Percentiles rank a stretch among this genome's conserved stretches.
Conservation (phyloP, 345 rosid genomes). For the Citrus inodora region DNA sequence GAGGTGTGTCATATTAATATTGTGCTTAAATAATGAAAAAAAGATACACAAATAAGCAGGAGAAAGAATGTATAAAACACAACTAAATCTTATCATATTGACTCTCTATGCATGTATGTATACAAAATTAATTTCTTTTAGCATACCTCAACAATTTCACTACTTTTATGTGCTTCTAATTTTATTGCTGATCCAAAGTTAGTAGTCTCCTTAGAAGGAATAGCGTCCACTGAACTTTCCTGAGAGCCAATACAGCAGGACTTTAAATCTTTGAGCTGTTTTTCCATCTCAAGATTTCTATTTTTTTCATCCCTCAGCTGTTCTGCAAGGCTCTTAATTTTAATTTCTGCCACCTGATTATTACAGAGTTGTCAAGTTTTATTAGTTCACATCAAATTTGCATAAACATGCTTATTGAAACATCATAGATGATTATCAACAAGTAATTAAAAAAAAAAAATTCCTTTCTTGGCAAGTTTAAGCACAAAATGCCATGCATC, state of each 20-base stretch:
- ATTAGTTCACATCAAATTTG: conserved; percentile 1
- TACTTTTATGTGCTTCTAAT: conserved; percentile 18
- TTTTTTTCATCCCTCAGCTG: conserved; percentile 47
- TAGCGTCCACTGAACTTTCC: conserved; percentile 23
- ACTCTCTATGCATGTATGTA: not conserved
- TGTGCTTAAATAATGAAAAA: not conserved
- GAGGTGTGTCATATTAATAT: not conserved
- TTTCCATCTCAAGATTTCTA: conserved; percentile 47
- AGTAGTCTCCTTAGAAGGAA: conserved; percentile 20
- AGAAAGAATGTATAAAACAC: not conserved
- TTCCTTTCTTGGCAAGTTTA: conserved; percentile 1
- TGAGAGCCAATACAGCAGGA: conserved; percentile 37
- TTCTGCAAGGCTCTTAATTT: conserved; percentile 47
- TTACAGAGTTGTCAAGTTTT: not conserved
- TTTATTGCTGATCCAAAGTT: conserved; percentile 18
- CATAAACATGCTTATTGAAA: not conserved
- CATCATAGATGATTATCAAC: too few relatives aligned
- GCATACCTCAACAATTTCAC: conserved; percentile 31
- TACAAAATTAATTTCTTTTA: not conserved
- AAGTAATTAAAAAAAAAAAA: not conserved
- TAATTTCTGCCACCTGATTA: conserved; percentile 64
- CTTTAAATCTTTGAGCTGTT: conserved; percentile 46
- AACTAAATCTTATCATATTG: not conserved
- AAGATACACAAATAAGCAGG: not conserved
- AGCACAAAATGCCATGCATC: not conserved